Base-by-base conservation (phyloP, 2,329 filamentous ascomycete genomes). In the Ceratocystis alfenasii region DNA sequence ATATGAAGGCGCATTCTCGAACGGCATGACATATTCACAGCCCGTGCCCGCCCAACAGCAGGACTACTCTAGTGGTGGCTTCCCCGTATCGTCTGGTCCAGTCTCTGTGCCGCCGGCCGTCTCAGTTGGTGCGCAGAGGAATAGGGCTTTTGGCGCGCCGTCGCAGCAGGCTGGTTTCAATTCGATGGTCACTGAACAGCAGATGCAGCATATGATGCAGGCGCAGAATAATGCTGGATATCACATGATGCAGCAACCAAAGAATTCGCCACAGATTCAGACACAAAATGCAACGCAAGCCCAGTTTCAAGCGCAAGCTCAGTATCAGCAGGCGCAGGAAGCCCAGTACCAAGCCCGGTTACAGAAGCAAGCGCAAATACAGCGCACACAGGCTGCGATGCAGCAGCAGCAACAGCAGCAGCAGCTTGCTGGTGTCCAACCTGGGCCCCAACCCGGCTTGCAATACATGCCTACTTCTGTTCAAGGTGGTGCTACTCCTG, bases 171-270 rank as follows among this genome's bases (percentile, higher is more conserved):
- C 50, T 7, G 50, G 50, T 17, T 66, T 66, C 55, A 69, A 70
- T n/a, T 57, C 65, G 28, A 69, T 69, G 65, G 65, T 46, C 28
- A 61, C 66, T 1, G 69, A 75, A 15, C 71, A 72, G 15, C 69
- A 70, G n/a, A 60, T 68, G 15, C 74, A 69, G 33, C 69, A 69
- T n/a, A 33, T 62, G 22, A 41, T 64, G 30, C 70, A 69, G 33
- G 71, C 71, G 28, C 73, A 70, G 20, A 64, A 68, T 10, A 63
- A 48, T 20, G 3, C 61, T 20, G 41, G 61, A 7, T 65, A 59
- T 46, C 63, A 65, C 17, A 46, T 57, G 50, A 65, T 60, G 6
- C 63, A 55, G 22, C 41, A 22, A 17, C 12, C 61, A 5, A 63
- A 63, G 15, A 28, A 15, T 5, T 20, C 33, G 3, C 63, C 59